Evolutionary conservation across 495 filamentous ascomycete genomes (phyloP), one percentile per base, ranked within the genome.

Genomic region (Terfezia boudieri): DNA sequence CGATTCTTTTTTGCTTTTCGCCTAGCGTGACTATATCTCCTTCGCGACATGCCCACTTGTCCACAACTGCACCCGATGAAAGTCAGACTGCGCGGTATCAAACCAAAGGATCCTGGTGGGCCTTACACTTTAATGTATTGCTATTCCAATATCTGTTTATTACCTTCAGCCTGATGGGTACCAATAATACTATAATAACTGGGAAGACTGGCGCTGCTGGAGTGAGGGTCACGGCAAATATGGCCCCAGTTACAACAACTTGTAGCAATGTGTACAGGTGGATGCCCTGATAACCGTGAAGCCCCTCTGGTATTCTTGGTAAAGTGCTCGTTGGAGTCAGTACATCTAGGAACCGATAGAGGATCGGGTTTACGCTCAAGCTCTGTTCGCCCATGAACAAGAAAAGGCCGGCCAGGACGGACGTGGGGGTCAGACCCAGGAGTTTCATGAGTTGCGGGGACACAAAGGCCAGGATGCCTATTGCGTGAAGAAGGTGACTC

Each of bases 341-440:
- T 10, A 84, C 65, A 55, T 80, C 70, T 58, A 77, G 78, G 52
- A 77, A 74, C 11, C 79, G 75, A 57, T 73, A 76, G 9, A 84
- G 64, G 37, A 83, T 80, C 0, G 79, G 80, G 58, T 83, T 84
- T 8, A 80, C 75, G 11, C 72, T 73, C n/a, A 83, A 66, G 48
- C 76, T 79, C 58, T 84, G 81, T 58, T 83, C 78, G 9, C 79
- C 80, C 80, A 83, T 83, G 65, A 82, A 84, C 53, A 84, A 66
- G 61, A 83, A 83, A 11, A 83, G 66, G 0, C 79, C 80, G 0
- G 79, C 80, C 1, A 83, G 68, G 8, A 83, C 80, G 41, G 76
- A 79, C 1, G 79, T 83, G 0, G 78, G 80, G 0, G 80, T 82
- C 55, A 83, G 67, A 1, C 80, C 80, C 14, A 83, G 70, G 5